Evolutionary conservation across 192 early-diverging fungal species (phyloP).

Genomic region (Coemansia sp.): DNA sequence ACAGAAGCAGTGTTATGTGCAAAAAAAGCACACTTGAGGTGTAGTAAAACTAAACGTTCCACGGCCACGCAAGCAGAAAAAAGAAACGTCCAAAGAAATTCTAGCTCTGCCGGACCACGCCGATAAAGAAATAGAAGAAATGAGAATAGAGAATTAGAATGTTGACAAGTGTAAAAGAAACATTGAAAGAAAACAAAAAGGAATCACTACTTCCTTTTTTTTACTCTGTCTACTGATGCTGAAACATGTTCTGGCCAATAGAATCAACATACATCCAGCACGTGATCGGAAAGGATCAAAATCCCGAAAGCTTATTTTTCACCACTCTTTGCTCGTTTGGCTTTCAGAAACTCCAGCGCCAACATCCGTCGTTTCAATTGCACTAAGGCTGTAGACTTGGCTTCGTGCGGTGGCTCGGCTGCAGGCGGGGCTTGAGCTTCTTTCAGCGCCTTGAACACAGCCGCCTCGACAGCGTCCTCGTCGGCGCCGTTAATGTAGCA

Average conservation of each 20-base stretch:
- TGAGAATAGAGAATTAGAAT: not conserved
- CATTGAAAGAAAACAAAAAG: not conserved
- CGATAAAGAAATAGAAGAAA: not conserved
- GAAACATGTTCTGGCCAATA: not conserved
- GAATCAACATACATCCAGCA: not conserved
- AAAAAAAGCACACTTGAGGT: not conserved
- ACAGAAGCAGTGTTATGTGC: not conserved
- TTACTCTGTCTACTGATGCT: no score
- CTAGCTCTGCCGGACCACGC: not conserved
- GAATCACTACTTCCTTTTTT: no score
- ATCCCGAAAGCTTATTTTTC: not conserved
- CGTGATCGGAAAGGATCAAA: not conserved
- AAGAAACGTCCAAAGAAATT: not conserved
- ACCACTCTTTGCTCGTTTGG: not conserved
- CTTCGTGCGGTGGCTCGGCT: not conserved
- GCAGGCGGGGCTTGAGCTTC: not conserved
- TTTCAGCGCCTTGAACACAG: not conserved
- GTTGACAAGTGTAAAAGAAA: not conserved
- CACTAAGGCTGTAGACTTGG: not conserved
- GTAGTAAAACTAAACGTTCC: not conserved
- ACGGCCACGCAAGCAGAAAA: not conserved
- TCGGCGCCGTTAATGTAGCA: constrained; percentile 14
- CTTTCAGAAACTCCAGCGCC: constrained; percentile 23
- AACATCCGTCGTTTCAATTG: constrained; percentile 34
- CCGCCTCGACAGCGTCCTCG: constrained; percentile 5